These are phyloP conservation scores for Chenopodium formosanum DNA, from an alignment of 148 eudicot genomes.

Conservation along the genomic window DNA sequence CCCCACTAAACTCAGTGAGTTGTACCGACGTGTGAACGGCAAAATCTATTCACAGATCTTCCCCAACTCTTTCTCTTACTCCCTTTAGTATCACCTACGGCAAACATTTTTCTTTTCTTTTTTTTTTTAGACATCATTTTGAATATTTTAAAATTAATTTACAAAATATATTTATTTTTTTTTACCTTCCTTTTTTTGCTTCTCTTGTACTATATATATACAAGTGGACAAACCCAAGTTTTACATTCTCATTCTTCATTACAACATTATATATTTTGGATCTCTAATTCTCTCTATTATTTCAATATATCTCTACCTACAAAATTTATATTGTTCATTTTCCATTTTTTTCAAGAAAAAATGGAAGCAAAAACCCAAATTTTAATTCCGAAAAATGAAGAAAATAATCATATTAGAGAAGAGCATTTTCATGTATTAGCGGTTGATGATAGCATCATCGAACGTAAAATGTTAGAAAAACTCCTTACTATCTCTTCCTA, in stretches of 20 bases:
- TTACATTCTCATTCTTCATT: background rate
- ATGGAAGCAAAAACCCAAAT: conserved; percentile 2
- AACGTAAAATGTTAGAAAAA: conserved; percentile 57
- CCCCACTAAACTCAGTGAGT: background rate
- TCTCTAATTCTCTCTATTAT: too few relatives aligned
- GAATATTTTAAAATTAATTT: background rate
- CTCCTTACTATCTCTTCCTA: conserved; percentile 56
- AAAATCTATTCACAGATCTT: conserved; percentile 20
- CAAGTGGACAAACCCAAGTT: background rate
- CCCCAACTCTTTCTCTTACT: conserved; percentile 14
- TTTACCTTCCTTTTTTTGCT: background rate
- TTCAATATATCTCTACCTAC: background rate
- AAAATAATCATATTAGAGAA: conserved; percentile 10
- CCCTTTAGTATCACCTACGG: conserved; percentile 6
- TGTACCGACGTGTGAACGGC: conserved; percentile 13
- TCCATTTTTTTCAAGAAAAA: background rate
- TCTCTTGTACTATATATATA: background rate
- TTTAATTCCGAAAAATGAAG: background rate
- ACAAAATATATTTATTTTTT: background rate
- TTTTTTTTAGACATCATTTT: background rate
- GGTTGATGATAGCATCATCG: conserved; percentile 57
- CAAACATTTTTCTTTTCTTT: background rate
- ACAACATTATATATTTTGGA: too few relatives aligned
- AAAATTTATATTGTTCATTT: background rate
- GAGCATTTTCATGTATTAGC: conserved; percentile 53